Evolutionary conservation across 768 basidiomycete genomes (phyloP).

Genomic region (Guyanaporus albipodus): DNA sequence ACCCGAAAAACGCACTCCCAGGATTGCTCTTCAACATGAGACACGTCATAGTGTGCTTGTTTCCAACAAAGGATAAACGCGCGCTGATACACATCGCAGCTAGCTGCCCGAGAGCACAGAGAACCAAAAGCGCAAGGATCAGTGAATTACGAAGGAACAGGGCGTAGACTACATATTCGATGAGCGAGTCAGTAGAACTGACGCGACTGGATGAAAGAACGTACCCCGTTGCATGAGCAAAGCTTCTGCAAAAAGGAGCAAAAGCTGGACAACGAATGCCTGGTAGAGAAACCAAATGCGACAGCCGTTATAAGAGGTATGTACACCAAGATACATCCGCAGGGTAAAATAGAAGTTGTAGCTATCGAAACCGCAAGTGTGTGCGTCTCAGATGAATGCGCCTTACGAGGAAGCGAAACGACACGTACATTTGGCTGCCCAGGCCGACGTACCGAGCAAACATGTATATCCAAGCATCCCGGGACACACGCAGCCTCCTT

Average conservation of each 20-base stretch:
- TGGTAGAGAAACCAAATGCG: slow-evolving; percentile 18
- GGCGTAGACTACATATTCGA: slow-evolving; percentile 14
- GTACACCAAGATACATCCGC: slow-evolving; percentile 16
- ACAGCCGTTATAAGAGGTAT: slow-evolving; percentile 7
- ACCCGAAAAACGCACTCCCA: slow-evolving; percentile 20
- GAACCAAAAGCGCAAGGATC: slow-evolving; percentile 8
- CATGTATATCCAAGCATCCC: slow-evolving; percentile 10
- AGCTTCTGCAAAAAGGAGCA: slow-evolving; percentile 10
- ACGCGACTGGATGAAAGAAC: neutral
- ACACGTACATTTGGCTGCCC: slow-evolving; percentile 18
- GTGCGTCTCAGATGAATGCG: neutral
- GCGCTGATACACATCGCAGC: slow-evolving; percentile 20
- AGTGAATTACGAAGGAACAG: slow-evolving; percentile 10
- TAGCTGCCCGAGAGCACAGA: slow-evolving; percentile 7
- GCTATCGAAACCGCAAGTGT: slow-evolving; percentile 2
- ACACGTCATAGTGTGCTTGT: slow-evolving; percentile 14
- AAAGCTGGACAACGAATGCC: slow-evolving; percentile 9
- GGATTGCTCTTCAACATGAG: slow-evolving; percentile 9
- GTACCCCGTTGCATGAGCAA: slow-evolving; percentile 19
- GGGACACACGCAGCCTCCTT: slow-evolving; percentile 10
- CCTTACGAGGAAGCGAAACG: neutral
- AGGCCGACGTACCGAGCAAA: slow-evolving; percentile 15
- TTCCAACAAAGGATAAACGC: slow-evolving; percentile 4
- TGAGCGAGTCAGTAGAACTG: neutral
- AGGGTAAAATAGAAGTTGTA: slow-evolving; percentile 20